Percentiles rank a stretch among this genome's conserved stretches.
Evolutionary conservation across 805 yeast species (phyloP).

Genomic region (Starmerella stigmatis): DNA sequence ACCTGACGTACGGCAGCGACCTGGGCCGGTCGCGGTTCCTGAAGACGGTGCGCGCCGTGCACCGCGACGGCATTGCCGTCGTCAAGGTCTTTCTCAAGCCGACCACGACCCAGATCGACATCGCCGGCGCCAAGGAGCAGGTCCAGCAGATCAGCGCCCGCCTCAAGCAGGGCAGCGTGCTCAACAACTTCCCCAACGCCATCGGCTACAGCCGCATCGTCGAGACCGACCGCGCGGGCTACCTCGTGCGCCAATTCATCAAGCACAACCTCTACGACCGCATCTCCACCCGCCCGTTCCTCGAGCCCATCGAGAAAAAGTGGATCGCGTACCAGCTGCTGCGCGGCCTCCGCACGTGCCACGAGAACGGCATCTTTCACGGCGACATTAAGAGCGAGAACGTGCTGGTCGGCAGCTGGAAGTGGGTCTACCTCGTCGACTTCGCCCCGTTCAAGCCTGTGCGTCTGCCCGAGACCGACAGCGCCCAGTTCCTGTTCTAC

Average conservation of each 20-base stretch:
- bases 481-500: constrained; percentile 81
- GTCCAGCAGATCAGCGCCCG: constrained; percentile 18
- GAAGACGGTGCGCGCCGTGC: constrained; percentile 74
- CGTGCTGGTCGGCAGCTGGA: constrained; percentile 75
- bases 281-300: constrained; percentile 74
- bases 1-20: constrained; percentile 63
- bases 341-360: constrained; percentile 52
- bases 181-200: constrained; percentile 38
- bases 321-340: constrained; percentile 79
- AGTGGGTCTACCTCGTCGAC: constrained; percentile 74
- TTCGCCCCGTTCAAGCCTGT: constrained; percentile 81
- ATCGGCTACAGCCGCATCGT: constrained; percentile 62
- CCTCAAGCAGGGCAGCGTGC: constrained; percentile 17
- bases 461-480: constrained; percentile 81
- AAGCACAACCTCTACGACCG: constrained; percentile 79
- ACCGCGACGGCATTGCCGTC: constrained; percentile 58
- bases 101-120: constrained; percentile 20
- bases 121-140: constrained; percentile 9
- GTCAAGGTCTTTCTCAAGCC: constrained; percentile 81
- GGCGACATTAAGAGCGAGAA: constrained; percentile 93
- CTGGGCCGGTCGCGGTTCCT: constrained; percentile 66
- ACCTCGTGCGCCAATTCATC: constrained; percentile 71
- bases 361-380: constrained; percentile 52
- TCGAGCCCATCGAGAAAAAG: constrained; percentile 66
- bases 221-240: constrained; percentile 88